These are phyloP conservation scores for Colletotrichum destructivum DNA, from an alignment of 2,329 filamentous ascomycete genomes.

Conservation along the genomic window DNA sequence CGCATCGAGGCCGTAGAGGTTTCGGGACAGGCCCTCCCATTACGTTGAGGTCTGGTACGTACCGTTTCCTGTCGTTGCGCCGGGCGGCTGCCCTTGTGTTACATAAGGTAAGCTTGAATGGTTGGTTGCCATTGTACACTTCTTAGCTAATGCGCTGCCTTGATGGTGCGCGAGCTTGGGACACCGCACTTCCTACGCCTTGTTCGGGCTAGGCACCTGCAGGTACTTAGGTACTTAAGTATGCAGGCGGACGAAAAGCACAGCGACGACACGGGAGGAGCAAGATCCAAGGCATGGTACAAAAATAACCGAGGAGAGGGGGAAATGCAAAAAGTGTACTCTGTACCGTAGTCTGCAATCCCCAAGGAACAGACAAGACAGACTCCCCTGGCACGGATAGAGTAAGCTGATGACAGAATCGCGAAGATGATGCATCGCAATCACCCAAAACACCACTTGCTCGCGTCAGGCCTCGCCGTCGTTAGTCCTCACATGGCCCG, in stretches of 20 bases:
- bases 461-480: conserved; percentile 25
- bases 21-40: conserved; percentile 24
- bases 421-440: conserved; percentile 40
- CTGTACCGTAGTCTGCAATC: not conserved
- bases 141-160: conserved; percentile 32
- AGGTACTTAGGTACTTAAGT: too few species aligned
- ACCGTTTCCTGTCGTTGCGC: not conserved
- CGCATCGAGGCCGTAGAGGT: conserved; percentile 34
- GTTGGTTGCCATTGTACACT: conserved; percentile 5
- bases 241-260: not conserved
- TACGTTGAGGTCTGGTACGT: not conserved
- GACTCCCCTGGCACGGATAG: conserved; percentile 16
- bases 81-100: not conserved
- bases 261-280: not conserved
- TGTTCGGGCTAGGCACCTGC: too few species aligned
- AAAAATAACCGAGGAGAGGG: too few species aligned
- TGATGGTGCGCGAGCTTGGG: conserved; percentile 21
- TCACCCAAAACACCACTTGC: conserved; percentile 2
- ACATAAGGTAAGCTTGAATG: conserved; percentile 7
- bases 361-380: not conserved
- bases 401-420: conserved; percentile 41
- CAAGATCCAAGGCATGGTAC: not conserved
- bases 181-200: not conserved
- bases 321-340: not conserved
- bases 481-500: conserved; percentile 19